These are phyloP conservation scores for Aphanomyces cochlioides DNA, from an alignment of 352 stramenopile genomes.

Conservation along the genomic window DNA sequence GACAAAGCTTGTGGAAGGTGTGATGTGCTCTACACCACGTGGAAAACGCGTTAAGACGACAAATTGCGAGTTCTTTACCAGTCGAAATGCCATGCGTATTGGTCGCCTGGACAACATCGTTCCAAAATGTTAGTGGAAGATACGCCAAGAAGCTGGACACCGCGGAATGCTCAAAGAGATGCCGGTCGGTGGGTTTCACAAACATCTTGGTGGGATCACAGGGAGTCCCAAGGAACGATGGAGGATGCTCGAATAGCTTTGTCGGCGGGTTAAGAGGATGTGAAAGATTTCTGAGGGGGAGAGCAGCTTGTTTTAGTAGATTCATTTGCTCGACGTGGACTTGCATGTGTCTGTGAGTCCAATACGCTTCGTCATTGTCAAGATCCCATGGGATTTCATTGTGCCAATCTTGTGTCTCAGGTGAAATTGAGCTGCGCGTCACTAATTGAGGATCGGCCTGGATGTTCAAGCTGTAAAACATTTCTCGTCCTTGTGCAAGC, in stretches of 20 bases:
- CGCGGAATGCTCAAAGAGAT: conserved; percentile 6
- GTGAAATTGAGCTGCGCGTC: not conserved
- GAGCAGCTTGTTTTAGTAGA: not conserved
- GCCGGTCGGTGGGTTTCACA: not conserved
- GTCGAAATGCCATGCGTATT: conserved; percentile 6
- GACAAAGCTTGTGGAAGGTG: not conserved
- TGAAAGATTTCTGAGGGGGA: not conserved
- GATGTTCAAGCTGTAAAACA: conserved; percentile 20
- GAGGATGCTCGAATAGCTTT: not conserved
- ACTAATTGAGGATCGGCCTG: not conserved
- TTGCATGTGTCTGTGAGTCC: not conserved
- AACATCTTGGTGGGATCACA: not conserved
- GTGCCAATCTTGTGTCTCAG: conserved; percentile 4
- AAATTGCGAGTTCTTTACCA: not conserved
- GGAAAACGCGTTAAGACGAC: too few relatives aligned
- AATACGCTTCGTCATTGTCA: not conserved
- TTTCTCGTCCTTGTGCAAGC: conserved; percentile 1
- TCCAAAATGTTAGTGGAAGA: not conserved
- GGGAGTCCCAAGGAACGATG: not conserved
- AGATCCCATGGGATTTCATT: not conserved
- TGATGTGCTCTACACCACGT: not conserved
- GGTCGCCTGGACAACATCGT: not conserved
- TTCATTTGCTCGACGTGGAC: conserved; percentile 6
- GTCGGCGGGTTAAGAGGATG: not conserved
- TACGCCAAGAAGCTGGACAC: conserved; percentile 7